Evolutionary conservation across 2,329 filamentous ascomycete genomes (phyloP), one percentile per base, ranked within the genome.

Genomic region (Aureobasidium sp.): DNA sequence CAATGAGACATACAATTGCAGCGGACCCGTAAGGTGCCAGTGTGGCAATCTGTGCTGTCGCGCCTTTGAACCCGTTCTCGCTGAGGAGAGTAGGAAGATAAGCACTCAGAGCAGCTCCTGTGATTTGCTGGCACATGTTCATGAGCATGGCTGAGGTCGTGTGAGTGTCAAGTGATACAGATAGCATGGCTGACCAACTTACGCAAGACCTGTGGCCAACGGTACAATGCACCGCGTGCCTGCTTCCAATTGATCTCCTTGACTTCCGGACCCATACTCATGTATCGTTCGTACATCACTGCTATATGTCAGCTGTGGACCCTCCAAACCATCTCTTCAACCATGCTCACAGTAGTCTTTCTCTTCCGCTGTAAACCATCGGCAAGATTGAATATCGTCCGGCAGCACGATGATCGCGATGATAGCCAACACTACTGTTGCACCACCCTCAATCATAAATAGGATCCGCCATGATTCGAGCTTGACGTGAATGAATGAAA

Each of bases 381-480:
- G 45, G 41, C 53, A 57, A 57, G 53, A 57, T 47, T 17, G 14
- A n/a, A 57, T 57, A n/a, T 57, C 53, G n/a, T 57, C 53, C 5
- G 70, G 70, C 11, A 72, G 62, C n/a, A 70, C 62, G 42, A 71
- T 55, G 15, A 66, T 62, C 1, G 69, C 67, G 15, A 65, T 37
- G 27, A 69, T 65, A 39, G 69, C 68, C 34, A 72, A 55, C 37
- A 60, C 57, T 31, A 72, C 65, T 7, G 69, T 72, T 31, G 69
- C 66, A 20, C 66, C 65, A 31, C 70, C 70, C 63, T 72, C 70
- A 29, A 72, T 69, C 57, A 72, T 70, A 63, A 69, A 72, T 0
- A 72, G 68, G n/a, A 57, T 57, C n/a, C 53, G 53, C 53, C 53
- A 57, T 41, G 62, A 62, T 45, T 64, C 58, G 37, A 62, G 62